Percentiles rank a stretch among this genome's conserved stretches.
These are phyloP conservation scores for Quercus suber DNA, from an alignment of 306 rosid species.

Conservation along the genomic window DNA sequence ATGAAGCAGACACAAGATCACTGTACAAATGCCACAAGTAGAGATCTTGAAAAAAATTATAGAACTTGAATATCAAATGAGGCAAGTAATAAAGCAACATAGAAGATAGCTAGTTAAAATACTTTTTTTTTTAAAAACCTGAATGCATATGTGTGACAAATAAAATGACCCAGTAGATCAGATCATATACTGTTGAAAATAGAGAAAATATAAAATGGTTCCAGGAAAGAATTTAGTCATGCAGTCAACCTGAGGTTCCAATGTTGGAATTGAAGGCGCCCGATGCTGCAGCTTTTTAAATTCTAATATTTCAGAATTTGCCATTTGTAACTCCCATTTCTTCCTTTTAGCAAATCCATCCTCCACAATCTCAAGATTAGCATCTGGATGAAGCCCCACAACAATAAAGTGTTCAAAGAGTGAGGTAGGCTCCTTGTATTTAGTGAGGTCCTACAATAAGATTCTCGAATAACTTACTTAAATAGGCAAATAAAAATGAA, in stretches of 20 bases:
- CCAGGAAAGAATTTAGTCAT: conserved; percentile 20
- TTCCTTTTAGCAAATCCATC: conserved; percentile 67
- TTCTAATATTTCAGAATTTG: conserved; percentile 43
- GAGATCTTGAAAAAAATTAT: not conserved
- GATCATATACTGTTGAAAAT: not conserved
- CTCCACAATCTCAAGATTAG: conserved; percentile 71
- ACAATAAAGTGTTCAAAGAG: conserved; percentile 92
- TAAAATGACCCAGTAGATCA: not conserved
- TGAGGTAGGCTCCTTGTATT: conserved; percentile 70
- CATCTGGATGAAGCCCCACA: conserved; percentile 87
- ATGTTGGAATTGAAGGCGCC: conserved; percentile 46
- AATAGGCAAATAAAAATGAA: conserved; percentile 20
- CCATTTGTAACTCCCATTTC: conserved; percentile 61
- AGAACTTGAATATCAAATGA: not conserved
- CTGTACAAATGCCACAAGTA: too few relatives aligned
- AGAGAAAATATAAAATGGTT: not conserved
- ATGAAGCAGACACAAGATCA: too few relatives aligned
- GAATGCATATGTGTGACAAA: not conserved
- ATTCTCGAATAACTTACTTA: conserved; percentile 30
- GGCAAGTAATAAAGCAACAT: not conserved
- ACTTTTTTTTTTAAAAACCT: not conserved
- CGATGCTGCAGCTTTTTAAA: conserved; percentile 40
- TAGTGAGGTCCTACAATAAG: conserved; percentile 55
- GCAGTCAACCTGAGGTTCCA: conserved; percentile 90
- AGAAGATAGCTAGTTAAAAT: not conserved